Evolutionary conservation across 2,329 filamentous ascomycete species (phyloP).

Genomic region (Aureobasidium sp.): DNA sequence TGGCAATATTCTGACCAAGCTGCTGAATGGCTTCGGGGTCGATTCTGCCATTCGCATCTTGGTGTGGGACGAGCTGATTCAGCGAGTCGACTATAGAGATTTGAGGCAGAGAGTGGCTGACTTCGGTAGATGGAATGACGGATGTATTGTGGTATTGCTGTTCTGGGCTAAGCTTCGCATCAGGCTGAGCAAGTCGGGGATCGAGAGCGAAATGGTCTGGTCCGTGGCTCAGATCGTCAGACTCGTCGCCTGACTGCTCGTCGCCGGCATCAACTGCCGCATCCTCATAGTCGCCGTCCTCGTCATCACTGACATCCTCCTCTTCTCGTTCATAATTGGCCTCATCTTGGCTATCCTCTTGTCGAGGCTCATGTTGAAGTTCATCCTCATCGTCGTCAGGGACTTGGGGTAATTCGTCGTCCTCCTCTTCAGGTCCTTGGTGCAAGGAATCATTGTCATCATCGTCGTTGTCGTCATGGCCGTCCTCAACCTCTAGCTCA

Average conservation of each 20-base stretch:
- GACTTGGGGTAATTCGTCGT: constrained; percentile 17
- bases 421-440: constrained; percentile 18
- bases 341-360: constrained; percentile 5
- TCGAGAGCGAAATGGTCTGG: background rate
- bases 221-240: constrained; percentile 18
- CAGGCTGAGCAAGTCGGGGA: constrained; percentile 10
- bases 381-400: constrained; percentile 32
- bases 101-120: constrained; percentile 5
- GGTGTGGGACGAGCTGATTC: constrained; percentile 16
- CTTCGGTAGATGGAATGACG: constrained; percentile 10
- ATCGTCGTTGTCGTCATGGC: constrained; percentile 30
- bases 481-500: constrained; percentile 28
- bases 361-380: background rate
- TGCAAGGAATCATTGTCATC: constrained; percentile 26
- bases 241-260: constrained; percentile 16
- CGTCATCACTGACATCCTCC: constrained; percentile 15
- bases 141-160: constrained; percentile 5
- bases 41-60: constrained; percentile 10
- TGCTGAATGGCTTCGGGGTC: constrained; percentile 27
- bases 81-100: constrained; percentile 9
- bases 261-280: constrained; percentile 9
- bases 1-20: constrained; percentile 30
- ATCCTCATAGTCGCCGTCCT: constrained; percentile 7
- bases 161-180: background rate
- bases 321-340: constrained; percentile 9